A percentile compares a stretch with the other conserved stretches of the same genome.
These are phyloP conservation scores for Neurospora sp. DNA, from an alignment of 495 filamentous ascomycete genomes.

Conservation along the genomic window DNA sequence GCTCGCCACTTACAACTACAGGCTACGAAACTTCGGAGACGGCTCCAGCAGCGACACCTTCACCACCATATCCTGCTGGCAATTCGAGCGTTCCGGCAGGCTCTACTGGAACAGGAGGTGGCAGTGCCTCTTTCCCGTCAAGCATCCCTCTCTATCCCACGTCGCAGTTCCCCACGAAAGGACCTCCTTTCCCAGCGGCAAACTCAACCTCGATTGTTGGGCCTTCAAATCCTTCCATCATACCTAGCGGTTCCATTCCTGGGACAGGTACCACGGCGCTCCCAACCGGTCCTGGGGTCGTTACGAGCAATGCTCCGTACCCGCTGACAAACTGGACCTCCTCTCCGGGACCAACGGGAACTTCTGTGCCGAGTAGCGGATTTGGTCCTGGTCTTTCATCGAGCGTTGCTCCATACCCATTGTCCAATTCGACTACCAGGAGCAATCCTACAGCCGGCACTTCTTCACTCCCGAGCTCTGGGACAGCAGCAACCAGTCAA, in stretches of 20 bases:
- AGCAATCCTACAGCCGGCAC: background rate
- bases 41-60: background rate
- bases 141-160: background rate
- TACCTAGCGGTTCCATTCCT: background rate
- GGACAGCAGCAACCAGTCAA: background rate
- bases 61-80: background rate
- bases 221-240: background rate
- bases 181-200: conserved; percentile 3
- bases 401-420: conserved; percentile 11
- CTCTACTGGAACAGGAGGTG: background rate
- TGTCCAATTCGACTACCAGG: conserved; percentile 11
- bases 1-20: background rate
- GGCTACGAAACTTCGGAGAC: background rate
- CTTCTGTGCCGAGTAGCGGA: background rate
- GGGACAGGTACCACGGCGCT: background rate
- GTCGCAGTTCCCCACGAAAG: background rate
- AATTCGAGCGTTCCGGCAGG: background rate
- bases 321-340: conserved; percentile 1
- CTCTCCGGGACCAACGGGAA: conserved; percentile 1
- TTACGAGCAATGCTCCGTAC: background rate
- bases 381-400: background rate
- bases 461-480: background rate
- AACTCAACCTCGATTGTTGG: conserved; percentile 3
- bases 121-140: background rate
- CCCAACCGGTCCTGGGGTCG: background rate